Base-by-base conservation (phyloP, 768 basidiomycete species). In the Suillus brevipes region DNA sequence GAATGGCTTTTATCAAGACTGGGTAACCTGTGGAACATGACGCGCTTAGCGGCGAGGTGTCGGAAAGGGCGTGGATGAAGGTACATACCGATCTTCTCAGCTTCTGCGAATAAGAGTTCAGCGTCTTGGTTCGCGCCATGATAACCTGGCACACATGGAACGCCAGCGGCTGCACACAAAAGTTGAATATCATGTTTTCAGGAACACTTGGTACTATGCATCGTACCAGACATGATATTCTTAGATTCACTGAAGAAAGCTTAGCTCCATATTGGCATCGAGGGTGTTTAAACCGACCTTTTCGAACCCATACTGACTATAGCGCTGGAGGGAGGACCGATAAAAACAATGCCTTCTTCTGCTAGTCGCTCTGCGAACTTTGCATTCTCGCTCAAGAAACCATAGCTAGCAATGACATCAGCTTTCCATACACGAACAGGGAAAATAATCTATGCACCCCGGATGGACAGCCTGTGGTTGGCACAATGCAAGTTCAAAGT, bases 221-320 rank as follows among this genome's bases (percentile, higher is more conserved):
- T 67, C 83, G 47, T 78, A 91, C 90, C 82, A 20, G 85, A 84
- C 95, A 97, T 96, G 72, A 97, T 97, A 65, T 92, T 95, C 81
- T 98, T 98, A 45, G 94, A 95, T 81, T 96, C 94, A 64, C 94
- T 92, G 64, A n/a, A 13, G 43, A 18, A 14, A 58, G 37, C 25
- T 36, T 12, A 34, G 28, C 45, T 67, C 56, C 12, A 36, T 20
- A 42, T 20, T 28, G 20, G 37, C 2, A 31, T 23, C 18, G 18
- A 56, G 47, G 25, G 10, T 20, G 6, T 42, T 59, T 25, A 56
- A 20, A 67, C 78, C 6, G 37, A 92, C 91, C 94, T 94, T 82
- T 98, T 97, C 0, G 93, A 95, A 2, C 95, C 96, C 96, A 97
- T 98, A 71, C 90, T 92, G 16, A 90, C 79, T 67, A 98, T 98